Evolutionary conservation across 2,329 filamentous ascomycete genomes (phyloP).

Genomic region (Aurifilum marmelostoma): DNA sequence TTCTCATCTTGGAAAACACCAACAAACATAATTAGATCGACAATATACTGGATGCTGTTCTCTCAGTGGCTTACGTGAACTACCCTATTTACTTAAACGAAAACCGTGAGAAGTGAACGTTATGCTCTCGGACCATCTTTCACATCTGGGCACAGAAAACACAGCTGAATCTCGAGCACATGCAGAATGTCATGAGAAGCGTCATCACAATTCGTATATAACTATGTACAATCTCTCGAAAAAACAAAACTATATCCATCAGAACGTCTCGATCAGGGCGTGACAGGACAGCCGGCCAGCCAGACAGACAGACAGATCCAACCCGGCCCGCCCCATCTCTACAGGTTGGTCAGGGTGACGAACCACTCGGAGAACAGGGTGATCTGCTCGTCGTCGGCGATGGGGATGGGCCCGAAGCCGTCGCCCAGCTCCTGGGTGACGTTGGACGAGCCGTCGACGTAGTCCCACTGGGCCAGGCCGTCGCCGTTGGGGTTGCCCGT

Average conservation of each 20-base stretch:
- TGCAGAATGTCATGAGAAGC: not conserved
- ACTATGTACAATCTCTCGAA: not conserved
- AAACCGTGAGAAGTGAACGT: no score
- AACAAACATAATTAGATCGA: no score
- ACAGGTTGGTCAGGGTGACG: constrained; percentile 17
- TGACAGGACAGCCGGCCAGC: no score
- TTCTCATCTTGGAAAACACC: no score
- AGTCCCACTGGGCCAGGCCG: constrained; percentile 26
- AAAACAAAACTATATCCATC: not conserved
- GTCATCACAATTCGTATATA: not conserved
- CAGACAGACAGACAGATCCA: no score
- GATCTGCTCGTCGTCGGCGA: constrained; percentile 28
- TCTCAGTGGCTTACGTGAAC: no score
- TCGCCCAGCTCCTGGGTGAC: constrained; percentile 30
- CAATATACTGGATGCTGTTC: no score
- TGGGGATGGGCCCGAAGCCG: constrained; percentile 29
- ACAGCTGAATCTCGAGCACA: no score
- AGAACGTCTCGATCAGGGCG: not conserved
- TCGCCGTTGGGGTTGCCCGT: constrained; percentile 24
- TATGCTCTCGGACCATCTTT: no score
- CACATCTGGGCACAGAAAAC: no score
- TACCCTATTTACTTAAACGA: no score
- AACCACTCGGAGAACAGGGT: constrained; percentile 29
- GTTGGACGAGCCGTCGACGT: constrained; percentile 19
- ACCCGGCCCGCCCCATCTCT: no score